Percentiles rank a stretch among this genome's conserved stretches.
Conservation (phyloP, 2,329 filamentous ascomycete genomes). For the Fusarium nanum region DNA sequence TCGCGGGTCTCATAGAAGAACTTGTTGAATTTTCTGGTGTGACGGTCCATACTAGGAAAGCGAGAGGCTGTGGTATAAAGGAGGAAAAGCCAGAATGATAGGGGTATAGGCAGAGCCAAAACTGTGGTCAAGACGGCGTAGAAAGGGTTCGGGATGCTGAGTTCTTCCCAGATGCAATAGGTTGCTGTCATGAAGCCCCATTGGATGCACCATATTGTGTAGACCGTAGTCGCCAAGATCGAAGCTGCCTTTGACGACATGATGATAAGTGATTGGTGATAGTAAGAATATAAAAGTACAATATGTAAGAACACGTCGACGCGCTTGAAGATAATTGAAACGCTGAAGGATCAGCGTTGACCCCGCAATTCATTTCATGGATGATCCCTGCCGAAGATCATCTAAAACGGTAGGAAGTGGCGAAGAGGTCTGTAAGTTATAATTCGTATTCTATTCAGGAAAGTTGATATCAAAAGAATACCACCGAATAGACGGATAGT, state of each 20-base stretch:
- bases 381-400: constrained; percentile 21
- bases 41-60: constrained; percentile 2
- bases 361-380: constrained; percentile 16
- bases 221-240: not conserved
- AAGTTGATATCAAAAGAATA: not conserved
- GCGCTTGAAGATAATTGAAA: not conserved
- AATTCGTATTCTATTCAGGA: not conserved
- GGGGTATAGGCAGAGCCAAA: constrained; percentile 1
- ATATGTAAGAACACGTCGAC: not conserved
- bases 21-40: constrained; percentile 1
- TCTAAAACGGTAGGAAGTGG: constrained; percentile 7
- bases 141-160: constrained; percentile 1
- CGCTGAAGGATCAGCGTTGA: constrained; percentile 8
- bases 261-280: not conserved
- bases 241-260: constrained; percentile 13
- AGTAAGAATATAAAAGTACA: not conserved
- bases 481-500: not conserved
- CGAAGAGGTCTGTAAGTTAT: not conserved
- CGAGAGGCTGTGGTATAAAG: constrained; percentile 40
- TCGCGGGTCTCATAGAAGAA: constrained; percentile 37
- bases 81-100: constrained; percentile 37
- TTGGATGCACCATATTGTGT: constrained; percentile 25
- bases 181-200: constrained; percentile 7
- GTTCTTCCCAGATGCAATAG: not conserved
- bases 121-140: not conserved